A percentile compares a stretch with the other conserved stretches of the same genome.
phyloP scores from a whole-genome alignment of 129 eudicot genomes.

The Oenanthe sinensis region DNA sequence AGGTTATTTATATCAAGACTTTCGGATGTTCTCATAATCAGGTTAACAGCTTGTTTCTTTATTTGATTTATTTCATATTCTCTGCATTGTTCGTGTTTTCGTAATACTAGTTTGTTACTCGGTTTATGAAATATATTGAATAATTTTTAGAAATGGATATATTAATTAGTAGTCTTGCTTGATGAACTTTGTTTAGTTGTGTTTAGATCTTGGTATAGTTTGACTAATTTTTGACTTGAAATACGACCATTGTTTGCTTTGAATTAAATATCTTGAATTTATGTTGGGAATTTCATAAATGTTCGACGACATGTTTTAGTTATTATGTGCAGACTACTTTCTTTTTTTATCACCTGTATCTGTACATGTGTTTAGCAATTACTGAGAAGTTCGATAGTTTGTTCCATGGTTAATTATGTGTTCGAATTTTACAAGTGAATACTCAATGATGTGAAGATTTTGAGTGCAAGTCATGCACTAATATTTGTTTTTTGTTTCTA shows the following conservation, averaged over 20 bases:
- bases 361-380: neutral
- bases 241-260: neutral
- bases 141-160: neutral
- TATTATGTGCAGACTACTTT: too few species aligned
- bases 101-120: too few species aligned
- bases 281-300: neutral
- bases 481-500: conserved; percentile 27
- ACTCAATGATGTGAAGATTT: neutral
- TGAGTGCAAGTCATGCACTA: neutral
- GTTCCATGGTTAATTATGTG: neutral
- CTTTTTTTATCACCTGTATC: neutral
- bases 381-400: neutral
- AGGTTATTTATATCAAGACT: conserved; percentile 86
- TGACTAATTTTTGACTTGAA: neutral
- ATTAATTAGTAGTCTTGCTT: too few species aligned
- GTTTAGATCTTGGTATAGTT: neutral
- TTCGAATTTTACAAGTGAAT: neutral
- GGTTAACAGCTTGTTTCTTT: conserved; percentile 31
- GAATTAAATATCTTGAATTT: neutral
- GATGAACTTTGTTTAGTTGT: neutral
- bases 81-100: neutral
- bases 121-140: neutral
- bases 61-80: neutral
- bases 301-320: neutral
- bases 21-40: conserved; percentile 99